Percentiles rank a stretch among this genome's conserved stretches.
phyloP scores from a whole-genome alignment of 2,329 filamentous ascomycete genomes.

The Neofusicoccum ribis region DNA sequence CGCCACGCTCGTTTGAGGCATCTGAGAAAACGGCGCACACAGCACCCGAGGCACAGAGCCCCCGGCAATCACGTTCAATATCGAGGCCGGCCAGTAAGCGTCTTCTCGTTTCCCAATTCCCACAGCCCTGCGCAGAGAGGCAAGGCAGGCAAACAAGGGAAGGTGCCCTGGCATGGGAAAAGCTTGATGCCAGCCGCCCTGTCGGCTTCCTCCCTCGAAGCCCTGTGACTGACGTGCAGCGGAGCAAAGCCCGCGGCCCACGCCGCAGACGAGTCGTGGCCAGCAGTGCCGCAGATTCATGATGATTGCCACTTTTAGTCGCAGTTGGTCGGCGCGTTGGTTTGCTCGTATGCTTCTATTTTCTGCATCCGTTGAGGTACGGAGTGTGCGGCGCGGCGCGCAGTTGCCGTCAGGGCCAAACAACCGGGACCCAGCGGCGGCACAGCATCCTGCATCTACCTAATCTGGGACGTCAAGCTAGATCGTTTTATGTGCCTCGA shows the following conservation, averaged over 20 bases:
- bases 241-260: background rate
- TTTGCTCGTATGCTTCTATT: background rate
- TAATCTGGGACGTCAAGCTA: background rate
- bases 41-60: background rate
- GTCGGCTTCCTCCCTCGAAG: background rate
- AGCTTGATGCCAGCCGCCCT: constrained; percentile 7
- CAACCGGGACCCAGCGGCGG: background rate
- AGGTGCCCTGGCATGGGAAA: constrained; percentile 14
- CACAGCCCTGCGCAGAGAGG: background rate
- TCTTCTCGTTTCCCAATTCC: background rate
- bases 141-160: background rate
- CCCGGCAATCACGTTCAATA: background rate
- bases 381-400: background rate
- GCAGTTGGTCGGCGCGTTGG: background rate
- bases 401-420: background rate
- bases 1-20: background rate
- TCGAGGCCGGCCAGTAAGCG: no score
- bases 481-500: background rate
- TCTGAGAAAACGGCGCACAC: background rate
- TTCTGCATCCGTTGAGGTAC: background rate
- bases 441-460: background rate
- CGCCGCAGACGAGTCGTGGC: background rate
- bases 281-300: background rate
- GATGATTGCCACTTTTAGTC: background rate
- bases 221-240: background rate